Evolutionary conservation across 257 asterid species (phyloP).

Genomic region (Solanum dulcamara): DNA sequence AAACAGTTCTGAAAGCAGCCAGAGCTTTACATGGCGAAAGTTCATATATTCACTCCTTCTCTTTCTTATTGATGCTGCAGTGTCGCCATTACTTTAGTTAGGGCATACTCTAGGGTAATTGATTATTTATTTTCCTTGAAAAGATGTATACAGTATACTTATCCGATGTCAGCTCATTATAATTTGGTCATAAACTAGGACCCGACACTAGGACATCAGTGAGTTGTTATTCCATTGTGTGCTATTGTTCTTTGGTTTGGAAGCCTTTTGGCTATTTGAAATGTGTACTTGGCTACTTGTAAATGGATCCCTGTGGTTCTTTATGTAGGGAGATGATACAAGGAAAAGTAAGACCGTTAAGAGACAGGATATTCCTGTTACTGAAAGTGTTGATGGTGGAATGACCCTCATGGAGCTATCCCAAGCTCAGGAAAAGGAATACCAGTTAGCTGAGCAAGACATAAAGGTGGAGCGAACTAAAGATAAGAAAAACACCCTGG

Average conservation of each 20-base stretch:
- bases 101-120: not conserved
- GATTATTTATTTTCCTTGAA: not conserved
- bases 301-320: not conserved
- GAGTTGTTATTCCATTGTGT: not conserved
- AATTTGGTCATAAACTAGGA: not conserved
- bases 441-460: slow-evolving; percentile 69
- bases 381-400: slow-evolving; percentile 51
- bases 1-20: not conserved
- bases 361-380: slow-evolving; percentile 53
- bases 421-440: slow-evolving; percentile 63
- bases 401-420: slow-evolving; percentile 51
- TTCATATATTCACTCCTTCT: not conserved
- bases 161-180: not conserved
- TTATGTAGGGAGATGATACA: slow-evolving; percentile 51
- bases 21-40: not conserved
- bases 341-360: slow-evolving; percentile 50
- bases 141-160: not conserved
- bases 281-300: not conserved
- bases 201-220: not conserved
- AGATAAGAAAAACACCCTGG: slow-evolving; percentile 88
- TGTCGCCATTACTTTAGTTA: not conserved
- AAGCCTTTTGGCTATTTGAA: not conserved
- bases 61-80: not conserved
- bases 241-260: not conserved
- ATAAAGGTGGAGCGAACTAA: slow-evolving; percentile 80